These are phyloP conservation scores for Fusarium sp. DNA, from an alignment of 2,329 filamentous ascomycete species.

Conservation along the genomic window DNA sequence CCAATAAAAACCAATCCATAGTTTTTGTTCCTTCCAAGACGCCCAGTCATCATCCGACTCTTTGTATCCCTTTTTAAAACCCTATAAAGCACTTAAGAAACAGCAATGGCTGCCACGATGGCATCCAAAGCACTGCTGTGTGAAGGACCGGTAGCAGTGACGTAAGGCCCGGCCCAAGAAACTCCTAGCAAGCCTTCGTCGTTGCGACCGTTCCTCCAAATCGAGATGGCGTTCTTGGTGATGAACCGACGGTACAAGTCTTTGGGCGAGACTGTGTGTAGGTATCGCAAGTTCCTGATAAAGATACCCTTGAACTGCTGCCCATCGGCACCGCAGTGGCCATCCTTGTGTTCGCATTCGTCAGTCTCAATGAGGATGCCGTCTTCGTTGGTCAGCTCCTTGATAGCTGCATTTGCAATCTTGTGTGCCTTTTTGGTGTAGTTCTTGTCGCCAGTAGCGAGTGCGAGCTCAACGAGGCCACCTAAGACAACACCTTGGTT, in stretches of 20 bases:
- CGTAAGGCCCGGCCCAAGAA: constrained; percentile 72
- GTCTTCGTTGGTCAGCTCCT: constrained; percentile 55
- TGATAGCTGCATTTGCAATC: constrained; percentile 66
- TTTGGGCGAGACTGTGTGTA: constrained; percentile 64
- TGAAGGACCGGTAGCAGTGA: constrained; percentile 63
- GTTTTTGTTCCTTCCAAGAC: constrained; percentile 20
- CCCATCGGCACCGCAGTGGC: constrained; percentile 60
- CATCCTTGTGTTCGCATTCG: constrained; percentile 49
- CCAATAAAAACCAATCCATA: constrained; percentile 25
- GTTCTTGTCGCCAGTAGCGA: constrained; percentile 55
- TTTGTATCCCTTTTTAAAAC: background rate
- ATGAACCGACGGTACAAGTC: constrained; percentile 66
- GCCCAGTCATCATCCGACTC: constrained; percentile 6
- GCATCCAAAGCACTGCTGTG: constrained; percentile 75
- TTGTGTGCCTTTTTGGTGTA: constrained; percentile 57
- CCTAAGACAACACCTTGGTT: constrained; percentile 70
- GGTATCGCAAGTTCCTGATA: constrained; percentile 69
- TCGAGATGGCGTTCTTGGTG: constrained; percentile 69
- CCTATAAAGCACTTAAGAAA: constrained; percentile 42
- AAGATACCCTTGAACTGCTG: constrained; percentile 81
- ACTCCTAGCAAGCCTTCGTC: constrained; percentile 65
- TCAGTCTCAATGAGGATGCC: constrained; percentile 59
- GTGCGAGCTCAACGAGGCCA: constrained; percentile 63
- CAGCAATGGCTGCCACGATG: constrained; percentile 69
- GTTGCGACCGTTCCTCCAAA: constrained; percentile 71